These are phyloP conservation scores for Drechslera avenae DNA, from an alignment of 2,329 filamentous ascomycete species.

Conservation along the genomic window DNA sequence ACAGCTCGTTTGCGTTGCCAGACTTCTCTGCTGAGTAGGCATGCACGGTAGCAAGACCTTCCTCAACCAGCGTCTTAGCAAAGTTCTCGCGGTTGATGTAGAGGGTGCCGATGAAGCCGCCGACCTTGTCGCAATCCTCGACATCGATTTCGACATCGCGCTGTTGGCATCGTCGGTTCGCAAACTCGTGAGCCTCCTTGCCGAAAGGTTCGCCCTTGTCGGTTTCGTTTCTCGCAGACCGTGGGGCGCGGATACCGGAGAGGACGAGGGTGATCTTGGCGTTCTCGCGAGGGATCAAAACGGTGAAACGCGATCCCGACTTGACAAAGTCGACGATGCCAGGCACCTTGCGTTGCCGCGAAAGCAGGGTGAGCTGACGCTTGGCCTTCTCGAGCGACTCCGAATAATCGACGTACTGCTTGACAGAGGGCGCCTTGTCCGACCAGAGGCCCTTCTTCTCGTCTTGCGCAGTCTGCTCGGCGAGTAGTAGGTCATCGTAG, in stretches of 20 bases:
- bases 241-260: constrained; percentile 87
- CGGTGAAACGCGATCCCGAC: constrained; percentile 90
- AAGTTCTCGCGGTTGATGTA: constrained; percentile 96
- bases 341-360: constrained; percentile 89
- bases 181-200: constrained; percentile 90
- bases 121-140: constrained; percentile 92
- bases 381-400: constrained; percentile 95
- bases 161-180: constrained; percentile 86
- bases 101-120: constrained; percentile 93
- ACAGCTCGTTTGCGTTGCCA: constrained; percentile 84
- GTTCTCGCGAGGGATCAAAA: constrained; percentile 89
- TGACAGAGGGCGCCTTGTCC: constrained; percentile 80
- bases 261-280: constrained; percentile 95
- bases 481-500: constrained; percentile 85
- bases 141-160: constrained; percentile 96
- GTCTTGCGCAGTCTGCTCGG: constrained; percentile 80
- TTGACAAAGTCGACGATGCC: constrained; percentile 97
- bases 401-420: constrained; percentile 85
- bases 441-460: constrained; percentile 96
- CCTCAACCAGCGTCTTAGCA: constrained; percentile 88
- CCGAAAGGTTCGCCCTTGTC: constrained; percentile 92
- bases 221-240: constrained; percentile 78
- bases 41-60: constrained; percentile 90
- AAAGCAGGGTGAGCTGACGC: constrained; percentile 84
- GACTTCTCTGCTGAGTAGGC: constrained; percentile 95